A percentile compares a stretch with the other conserved stretches of the same genome.
phyloP scores from a whole-genome alignment of 2,329 filamentous ascomycete species.

The Neonectria faginata region DNA sequence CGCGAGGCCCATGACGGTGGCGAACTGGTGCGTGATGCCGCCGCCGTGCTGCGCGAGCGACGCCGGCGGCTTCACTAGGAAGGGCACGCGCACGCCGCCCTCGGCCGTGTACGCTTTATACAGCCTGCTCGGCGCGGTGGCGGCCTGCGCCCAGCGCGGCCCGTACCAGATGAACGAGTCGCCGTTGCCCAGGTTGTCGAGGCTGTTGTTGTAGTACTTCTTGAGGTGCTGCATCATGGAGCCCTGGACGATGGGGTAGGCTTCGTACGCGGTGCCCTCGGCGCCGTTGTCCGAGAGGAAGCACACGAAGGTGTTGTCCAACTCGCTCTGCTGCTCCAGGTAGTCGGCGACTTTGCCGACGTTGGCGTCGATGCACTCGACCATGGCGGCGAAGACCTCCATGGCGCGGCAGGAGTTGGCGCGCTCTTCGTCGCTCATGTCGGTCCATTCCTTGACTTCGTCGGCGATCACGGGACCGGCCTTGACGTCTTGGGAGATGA shows the following conservation, averaged over 20 bases:
- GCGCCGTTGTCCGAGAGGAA: conserved; percentile 74
- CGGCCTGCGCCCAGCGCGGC: conserved; percentile 46
- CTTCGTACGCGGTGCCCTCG: conserved; percentile 62
- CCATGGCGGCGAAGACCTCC: conserved; percentile 74
- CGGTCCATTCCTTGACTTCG: conserved; percentile 60
- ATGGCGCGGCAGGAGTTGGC: conserved; percentile 64
- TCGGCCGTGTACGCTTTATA: conserved; percentile 58
- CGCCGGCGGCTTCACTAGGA: conserved; percentile 53
- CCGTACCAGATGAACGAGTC: conserved; percentile 38
- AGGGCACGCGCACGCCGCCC: conserved; percentile 64
- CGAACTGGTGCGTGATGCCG: conserved; percentile 36
- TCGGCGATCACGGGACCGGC: conserved; percentile 56
- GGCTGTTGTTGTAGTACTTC: conserved; percentile 35
- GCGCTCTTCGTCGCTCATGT: conserved; percentile 58
- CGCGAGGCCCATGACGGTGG: conserved; percentile 62
- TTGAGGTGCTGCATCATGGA: conserved; percentile 41
- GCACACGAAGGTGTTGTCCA: conserved; percentile 72
- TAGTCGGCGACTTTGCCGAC: conserved; percentile 70
- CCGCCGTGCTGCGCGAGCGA: conserved; percentile 27
- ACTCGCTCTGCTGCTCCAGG: conserved; percentile 65
- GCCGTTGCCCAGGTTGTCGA: conserved; percentile 31
- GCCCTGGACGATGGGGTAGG: conserved; percentile 30
- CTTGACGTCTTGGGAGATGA: conserved; percentile 62
- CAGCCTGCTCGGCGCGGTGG: conserved; percentile 53
- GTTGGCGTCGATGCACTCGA: conserved; percentile 70